Evolutionary conservation across 176 grass and related monocot species (phyloP).

Genomic region (Triticum urartu): DNA sequence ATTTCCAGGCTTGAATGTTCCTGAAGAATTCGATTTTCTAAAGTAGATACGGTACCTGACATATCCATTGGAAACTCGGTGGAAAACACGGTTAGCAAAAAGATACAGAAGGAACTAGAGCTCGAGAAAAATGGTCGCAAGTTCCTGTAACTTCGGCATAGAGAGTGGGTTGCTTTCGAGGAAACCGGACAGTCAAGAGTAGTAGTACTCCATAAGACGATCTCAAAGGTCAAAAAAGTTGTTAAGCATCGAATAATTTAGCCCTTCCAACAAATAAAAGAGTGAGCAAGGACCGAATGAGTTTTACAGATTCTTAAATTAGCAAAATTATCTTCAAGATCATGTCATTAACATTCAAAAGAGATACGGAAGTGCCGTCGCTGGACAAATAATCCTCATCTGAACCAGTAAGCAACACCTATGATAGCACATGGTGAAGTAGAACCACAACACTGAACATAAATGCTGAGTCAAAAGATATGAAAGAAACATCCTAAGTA

Average conservation of each 20-base stretch:
- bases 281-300: not conserved
- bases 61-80: not conserved
- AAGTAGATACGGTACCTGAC: slow-evolving; percentile 8
- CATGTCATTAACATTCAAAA: not conserved
- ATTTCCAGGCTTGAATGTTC: not conserved
- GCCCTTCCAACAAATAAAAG: no score
- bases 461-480: not conserved
- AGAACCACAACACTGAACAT: not conserved
- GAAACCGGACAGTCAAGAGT: not conserved
- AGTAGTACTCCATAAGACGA: not conserved
- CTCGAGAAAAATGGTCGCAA: not conserved
- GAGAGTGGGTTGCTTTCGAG: not conserved
- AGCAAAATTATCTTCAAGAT: not conserved
- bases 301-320: not conserved
- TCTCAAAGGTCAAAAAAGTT: not conserved
- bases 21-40: slow-evolving; percentile 11
- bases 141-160: not conserved
- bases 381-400: not conserved
- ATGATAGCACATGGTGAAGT: not conserved
- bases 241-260: no score
- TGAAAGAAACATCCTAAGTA: not conserved
- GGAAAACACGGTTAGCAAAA: not conserved
- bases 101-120: not conserved
- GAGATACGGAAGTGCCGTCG: not conserved
- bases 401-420: not conserved